phyloP scores from a whole-genome alignment of 371 early-diverging fungal genomes.

The Apophysomyces sp. region DNA sequence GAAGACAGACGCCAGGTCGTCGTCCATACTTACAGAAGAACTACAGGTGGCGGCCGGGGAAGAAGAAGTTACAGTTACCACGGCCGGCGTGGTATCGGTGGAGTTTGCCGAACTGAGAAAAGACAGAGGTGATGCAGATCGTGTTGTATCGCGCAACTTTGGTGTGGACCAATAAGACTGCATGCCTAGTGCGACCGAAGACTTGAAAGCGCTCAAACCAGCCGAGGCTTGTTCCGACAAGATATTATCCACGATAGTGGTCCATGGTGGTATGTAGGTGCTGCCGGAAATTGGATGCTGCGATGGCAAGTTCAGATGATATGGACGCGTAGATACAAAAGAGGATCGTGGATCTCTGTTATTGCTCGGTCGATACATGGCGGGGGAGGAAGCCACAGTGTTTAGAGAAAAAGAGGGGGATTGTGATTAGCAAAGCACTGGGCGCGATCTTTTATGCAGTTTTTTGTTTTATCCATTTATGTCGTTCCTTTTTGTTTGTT shows the following conservation, averaged over 20 bases:
- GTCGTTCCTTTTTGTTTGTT: not conserved
- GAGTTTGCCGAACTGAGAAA: not conserved
- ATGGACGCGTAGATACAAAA: not conserved
- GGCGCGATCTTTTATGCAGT: not conserved
- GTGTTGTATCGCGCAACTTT: not conserved
- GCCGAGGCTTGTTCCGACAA: not conserved
- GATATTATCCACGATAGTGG: not conserved
- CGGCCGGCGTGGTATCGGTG: not conserved
- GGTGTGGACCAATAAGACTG: not conserved
- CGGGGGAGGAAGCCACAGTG: too few species aligned
- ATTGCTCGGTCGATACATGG: not conserved
- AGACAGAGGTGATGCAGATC: not conserved
- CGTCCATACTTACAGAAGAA: not conserved
- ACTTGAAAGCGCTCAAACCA: not conserved
- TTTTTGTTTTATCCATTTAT: not conserved
- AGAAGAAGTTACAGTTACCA: not conserved
- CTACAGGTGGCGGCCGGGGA: not conserved
- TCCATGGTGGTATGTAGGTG: not conserved
- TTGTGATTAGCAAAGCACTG: not conserved
- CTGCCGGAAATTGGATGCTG: not conserved
- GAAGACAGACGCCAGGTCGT: not conserved
- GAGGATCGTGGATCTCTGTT: not conserved
- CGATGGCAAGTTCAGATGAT: not conserved
- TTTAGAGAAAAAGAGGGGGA: not conserved
- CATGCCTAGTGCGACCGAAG: too few species aligned